Base-by-base conservation (phyloP, 148 eudicot genomes). In the Heliamphora exappendiculata region DNA sequence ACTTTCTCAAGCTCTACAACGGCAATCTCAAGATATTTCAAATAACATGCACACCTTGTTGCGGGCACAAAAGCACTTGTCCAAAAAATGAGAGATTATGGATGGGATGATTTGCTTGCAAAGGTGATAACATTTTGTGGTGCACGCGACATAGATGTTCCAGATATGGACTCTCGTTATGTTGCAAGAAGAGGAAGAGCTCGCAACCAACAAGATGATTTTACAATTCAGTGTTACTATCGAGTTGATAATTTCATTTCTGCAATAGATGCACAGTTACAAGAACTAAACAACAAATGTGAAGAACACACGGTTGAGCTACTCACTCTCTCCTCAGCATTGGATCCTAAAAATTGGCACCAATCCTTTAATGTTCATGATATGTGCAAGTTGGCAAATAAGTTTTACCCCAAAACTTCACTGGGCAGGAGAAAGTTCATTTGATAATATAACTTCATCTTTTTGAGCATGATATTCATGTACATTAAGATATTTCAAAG, bases 171-270 rank as follows among this genome's bases (percentile, higher is more conserved):
- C 16, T 9, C 4, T 13, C 3, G 24, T 14, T 62, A 62, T 31
- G 28, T 26, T 11, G 24, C 10, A 0, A n/a, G 67, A 14, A 9
- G 67, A 1, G 12, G 67, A 26, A 17, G 41, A 17, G 6, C 59
- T 54, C 59, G 11, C n/a, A 10, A 54, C 16, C 59, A 54, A 54
- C 6, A 3, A 3, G 59, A 10, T 31, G 5, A 62, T 12, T 10
- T 62, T 31, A 62, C 16, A 26, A 54, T 58, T 74, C 33, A 60
- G 4, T 55, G 76, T 71, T 53, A 70, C 26, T 76, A 60, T 71
- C 62, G 39, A 17, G 31, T 81, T 24, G 76, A 76, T 31, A 14
- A 76, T 13, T 81, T 76, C 24, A 36, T 0, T 24, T 58, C 1
- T 0, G 66, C 50, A 16, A 39, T 66, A 11, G 79, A 76, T 24